Percentiles rank a stretch among this genome's conserved stretches.
Conservation (phyloP, 2,329 filamentous ascomycete genomes). For the Penicillium sp. region DNA sequence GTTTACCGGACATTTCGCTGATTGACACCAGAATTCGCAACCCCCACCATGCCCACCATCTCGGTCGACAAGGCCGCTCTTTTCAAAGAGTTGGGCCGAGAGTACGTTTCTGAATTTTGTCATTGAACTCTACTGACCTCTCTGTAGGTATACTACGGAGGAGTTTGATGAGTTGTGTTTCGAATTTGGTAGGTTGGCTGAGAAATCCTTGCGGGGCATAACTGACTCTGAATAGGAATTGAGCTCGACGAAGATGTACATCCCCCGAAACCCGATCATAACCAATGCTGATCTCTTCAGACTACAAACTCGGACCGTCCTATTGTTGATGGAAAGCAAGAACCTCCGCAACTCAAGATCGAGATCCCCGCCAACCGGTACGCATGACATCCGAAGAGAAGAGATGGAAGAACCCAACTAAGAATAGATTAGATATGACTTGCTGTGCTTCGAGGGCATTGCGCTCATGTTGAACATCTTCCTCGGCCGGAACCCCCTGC, state of each 20-base stretch:
- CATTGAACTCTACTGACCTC: background rate
- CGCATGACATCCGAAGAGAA: constrained; percentile 32
- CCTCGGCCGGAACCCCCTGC: constrained; percentile 70
- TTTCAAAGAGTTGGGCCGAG: constrained; percentile 85
- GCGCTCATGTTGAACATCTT: constrained; percentile 95
- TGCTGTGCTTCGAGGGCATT: constrained; percentile 97
- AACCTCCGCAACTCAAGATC: constrained; percentile 92
- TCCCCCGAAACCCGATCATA: constrained; percentile 22
- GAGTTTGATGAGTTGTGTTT: constrained; percentile 98
- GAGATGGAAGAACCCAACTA: constrained; percentile 19
- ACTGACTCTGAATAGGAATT: constrained; percentile 58
- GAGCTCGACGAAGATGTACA: constrained; percentile 90
- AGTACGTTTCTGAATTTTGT: constrained; percentile 57
- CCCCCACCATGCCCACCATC: constrained; percentile 84
- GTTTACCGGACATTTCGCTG: constrained; percentile 1
- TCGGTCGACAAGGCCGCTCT: constrained; percentile 94
- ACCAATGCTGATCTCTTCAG: constrained; percentile 35
- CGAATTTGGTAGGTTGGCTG: constrained; percentile 70
- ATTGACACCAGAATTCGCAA: constrained; percentile 23
- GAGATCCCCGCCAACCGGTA: constrained; percentile 95
- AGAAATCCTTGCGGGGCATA: constrained; percentile 24
- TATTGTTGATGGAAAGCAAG: constrained; percentile 73
- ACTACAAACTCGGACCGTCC: constrained; percentile 74
- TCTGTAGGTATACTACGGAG: constrained; percentile 74
- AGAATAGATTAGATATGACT: constrained; percentile 62